Percentiles rank a stretch among this genome's conserved stretches.
Evolutionary conservation across 345 rosid species (phyloP).

Genomic region (Boechera stricta): DNA sequence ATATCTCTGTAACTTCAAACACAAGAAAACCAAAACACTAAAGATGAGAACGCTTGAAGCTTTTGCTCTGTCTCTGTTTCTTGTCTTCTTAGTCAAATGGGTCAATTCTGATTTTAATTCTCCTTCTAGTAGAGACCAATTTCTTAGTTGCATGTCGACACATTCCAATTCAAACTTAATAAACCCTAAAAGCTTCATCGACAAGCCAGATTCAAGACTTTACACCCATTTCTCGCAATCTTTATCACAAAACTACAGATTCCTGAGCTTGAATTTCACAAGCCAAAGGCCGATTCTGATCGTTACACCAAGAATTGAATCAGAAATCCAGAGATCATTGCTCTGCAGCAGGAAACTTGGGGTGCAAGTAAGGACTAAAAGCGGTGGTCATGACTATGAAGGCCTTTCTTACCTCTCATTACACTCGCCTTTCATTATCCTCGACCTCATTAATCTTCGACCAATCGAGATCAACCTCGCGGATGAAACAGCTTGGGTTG

Average conservation of each 20-base stretch:
- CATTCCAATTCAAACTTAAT: constrained; percentile 3
- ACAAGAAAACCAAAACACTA: constrained; percentile 30
- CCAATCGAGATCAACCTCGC: constrained; percentile 46
- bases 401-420: constrained; percentile 62
- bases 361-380: constrained; percentile 56
- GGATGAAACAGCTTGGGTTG: constrained; percentile 58
- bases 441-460: constrained; percentile 56
- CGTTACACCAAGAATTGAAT: constrained; percentile 49
- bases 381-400: constrained; percentile 80
- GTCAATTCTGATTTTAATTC: constrained; percentile 34
- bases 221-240: constrained; percentile 24
- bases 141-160: constrained; percentile 43
- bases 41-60: constrained; percentile 38
- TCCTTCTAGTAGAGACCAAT: constrained; percentile 32
- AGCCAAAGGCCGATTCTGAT: constrained; percentile 53
- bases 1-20: constrained; percentile 40
- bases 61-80: constrained; percentile 36
- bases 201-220: constrained; percentile 34
- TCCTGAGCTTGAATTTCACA: constrained; percentile 41
- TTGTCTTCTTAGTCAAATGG: constrained; percentile 42
- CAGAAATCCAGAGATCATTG: constrained; percentile 60
- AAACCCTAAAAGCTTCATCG: constrained; percentile 34
- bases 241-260: constrained; percentile 31
- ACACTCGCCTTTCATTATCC: constrained; percentile 52
- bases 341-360: constrained; percentile 49